Evolutionary conservation across 495 filamentous ascomycete species (phyloP).

Genomic region (Xylaria castorea): DNA sequence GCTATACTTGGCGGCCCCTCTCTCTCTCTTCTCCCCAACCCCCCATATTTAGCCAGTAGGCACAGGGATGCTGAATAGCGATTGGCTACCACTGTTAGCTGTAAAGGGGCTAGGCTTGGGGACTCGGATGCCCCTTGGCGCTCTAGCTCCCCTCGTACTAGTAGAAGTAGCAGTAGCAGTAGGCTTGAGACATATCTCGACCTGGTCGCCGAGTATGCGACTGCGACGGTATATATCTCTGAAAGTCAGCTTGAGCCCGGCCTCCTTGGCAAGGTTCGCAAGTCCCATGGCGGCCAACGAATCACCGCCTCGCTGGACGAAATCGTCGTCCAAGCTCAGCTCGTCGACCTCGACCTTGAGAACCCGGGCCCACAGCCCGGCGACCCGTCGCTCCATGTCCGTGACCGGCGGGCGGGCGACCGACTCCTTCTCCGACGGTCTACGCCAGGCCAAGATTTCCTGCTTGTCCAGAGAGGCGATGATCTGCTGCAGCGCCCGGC

Average conservation of each 20-base stretch:
- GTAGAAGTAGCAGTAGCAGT: neutral
- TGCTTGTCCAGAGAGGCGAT: constrained; percentile 5
- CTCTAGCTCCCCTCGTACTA: neutral
- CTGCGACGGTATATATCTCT: constrained; percentile 17
- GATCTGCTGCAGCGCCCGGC: neutral
- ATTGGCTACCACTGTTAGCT: neutral
- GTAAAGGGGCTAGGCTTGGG: neutral
- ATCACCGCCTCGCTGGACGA: constrained; percentile 45
- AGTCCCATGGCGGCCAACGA: constrained; percentile 47
- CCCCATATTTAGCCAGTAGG: neutral
- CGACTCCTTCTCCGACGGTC: neutral
- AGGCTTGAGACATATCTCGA: constrained; percentile 13
- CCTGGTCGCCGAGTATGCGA: constrained; percentile 9
- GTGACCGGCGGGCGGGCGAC: constrained; percentile 14
- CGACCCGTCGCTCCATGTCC: constrained; percentile 29
- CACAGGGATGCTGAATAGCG: neutral
- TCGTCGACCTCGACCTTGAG: constrained; percentile 18
- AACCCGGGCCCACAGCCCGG: constrained; percentile 33
- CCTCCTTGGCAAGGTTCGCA: constrained; percentile 15
- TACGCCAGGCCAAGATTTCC: constrained; percentile 10
- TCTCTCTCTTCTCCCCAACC: neutral
- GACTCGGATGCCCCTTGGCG: neutral
- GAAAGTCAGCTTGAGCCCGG: constrained; percentile 7
- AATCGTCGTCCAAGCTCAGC: constrained; percentile 33
- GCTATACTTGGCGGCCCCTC: neutral